Evolutionary conservation across 176 grass and related monocot species (phyloP), one percentile per base, ranked within the genome.

Genomic region (Rhynchospora pubera): DNA sequence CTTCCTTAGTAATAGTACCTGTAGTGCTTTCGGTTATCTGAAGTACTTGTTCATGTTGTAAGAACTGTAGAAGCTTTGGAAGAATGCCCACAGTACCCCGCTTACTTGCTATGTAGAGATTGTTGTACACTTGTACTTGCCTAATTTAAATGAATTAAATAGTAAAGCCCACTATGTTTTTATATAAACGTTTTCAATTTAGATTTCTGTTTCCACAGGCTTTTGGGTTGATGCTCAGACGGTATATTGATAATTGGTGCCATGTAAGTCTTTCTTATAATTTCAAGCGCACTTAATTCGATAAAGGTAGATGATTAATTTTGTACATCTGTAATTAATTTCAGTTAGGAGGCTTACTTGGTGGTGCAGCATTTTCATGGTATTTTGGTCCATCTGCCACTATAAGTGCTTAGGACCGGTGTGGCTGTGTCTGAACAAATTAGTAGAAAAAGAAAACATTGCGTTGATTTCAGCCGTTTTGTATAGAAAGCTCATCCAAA

Each of bases 311-410:
- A 14, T 65, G 10, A 65, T 30, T 62, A 62, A n/a, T 62, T 62
- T 62, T 65, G 18, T 32, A 65, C 11, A 8, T 10, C 24, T 28
- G 9, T 65, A 65, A 65, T 15, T 48, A 59, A 86, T 85, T 45
- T 60, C 86, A 93, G 94, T 32, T 97, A 16, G 94, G 91, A 89
- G 91, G 94, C 21, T 93, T 97, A 89, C 86, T 97, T 24, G 94
- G 89, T 18, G 94, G 94, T 77, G 84, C 67, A 82, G 89, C 79
- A 23, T 79, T 69, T 56, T 90, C 94, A 52, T 97, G 91, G 94
- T 90, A 62, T 62, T 62, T 34, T 3, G 32, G 32, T 34, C 32
- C 32, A 34, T 34, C 32, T 3, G 3, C 32, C 32, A 34, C n/a
- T n/a, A n/a, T 34, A 34, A 1, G 3, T 34, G 3, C 32, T 34